Base-by-base conservation (phyloP, 192 early-diverging fungal genomes). In the Umbelopsis isabellina region DNA sequence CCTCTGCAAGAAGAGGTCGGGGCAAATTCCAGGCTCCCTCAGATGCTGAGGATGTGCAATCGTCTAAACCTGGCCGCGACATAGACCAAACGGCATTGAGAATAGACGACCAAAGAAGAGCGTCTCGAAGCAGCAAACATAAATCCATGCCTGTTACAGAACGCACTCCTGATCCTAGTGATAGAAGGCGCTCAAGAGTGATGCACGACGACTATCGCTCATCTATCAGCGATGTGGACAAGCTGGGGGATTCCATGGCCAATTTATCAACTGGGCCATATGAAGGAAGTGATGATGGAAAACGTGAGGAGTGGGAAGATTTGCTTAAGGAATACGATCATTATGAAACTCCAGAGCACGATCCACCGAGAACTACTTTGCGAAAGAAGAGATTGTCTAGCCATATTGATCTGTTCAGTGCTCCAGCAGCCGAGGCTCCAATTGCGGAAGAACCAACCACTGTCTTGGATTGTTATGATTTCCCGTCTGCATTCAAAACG, bases 401-500 rank as follows among this genome's bases (percentile, higher is more conserved):
- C 48, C 47, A 69, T 2, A 67, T 78, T 68, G 71, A 78, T 35
- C 68, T 72, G 9, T 67, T 72, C 65, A 48, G 47, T 58, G 71
- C 69, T 9, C 49, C 64, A 30, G 68, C 76, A 70, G 70, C 70
- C 11, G 66, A 75, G 61, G 68, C 71, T 22, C 74, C 74, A 23
- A 25, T 71, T 21, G 50, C 67, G 13, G 82, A 83, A 27, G 79
- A 75, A 20, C 76, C 79, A 37, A 83, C 82, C 15, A 49, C 74
- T 64, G 80, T 86, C 21, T 65, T 88, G 37, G 87, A 88, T 72
- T 73, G 84, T 23, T 82, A 83, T 53, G 85, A 80, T 69, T 91
- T 92, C 72, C 89, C 91, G 46, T 45, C 84, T 18, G 67, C 83
- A 4, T 90, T 91, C 72, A 90, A 89, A 67, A 90, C 91, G 9